A percentile compares a stretch with the other conserved stretches of the same genome.
Evolutionary conservation across 176 grass and related monocot species (phyloP).

Genomic region (Hordeum vulgare): MorexV3_pseudomolecules_assembly NC_058523.1:505412887-505413386

Average conservation of each 20-base stretch:
- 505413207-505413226: neutral
- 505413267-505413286: neutral
- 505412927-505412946: constrained; percentile 36
- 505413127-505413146: neutral
- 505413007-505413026: constrained; percentile 95
- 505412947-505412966: constrained; percentile 42
- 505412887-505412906: constrained; percentile 18
- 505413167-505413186: neutral
- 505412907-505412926: neutral
- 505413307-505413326: neutral
- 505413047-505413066: constrained; percentile 92
- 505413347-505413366: neutral
- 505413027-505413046: constrained; percentile 91
- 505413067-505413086: constrained; percentile 98
- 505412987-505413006: constrained; percentile 85
- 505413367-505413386: neutral
- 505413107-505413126: constrained; percentile 45
- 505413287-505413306: neutral
- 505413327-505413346: neutral
- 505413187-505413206: neutral
- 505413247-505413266: neutral
- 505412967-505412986: constrained; percentile 94
- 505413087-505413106: constrained; percentile 96
- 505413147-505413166: neutral
- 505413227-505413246: constrained; percentile 16